These are phyloP conservation scores for Brasenia schreberi DNA, from an alignment of 164 flowering plant genomes.

Conservation along the genomic window DNA sequence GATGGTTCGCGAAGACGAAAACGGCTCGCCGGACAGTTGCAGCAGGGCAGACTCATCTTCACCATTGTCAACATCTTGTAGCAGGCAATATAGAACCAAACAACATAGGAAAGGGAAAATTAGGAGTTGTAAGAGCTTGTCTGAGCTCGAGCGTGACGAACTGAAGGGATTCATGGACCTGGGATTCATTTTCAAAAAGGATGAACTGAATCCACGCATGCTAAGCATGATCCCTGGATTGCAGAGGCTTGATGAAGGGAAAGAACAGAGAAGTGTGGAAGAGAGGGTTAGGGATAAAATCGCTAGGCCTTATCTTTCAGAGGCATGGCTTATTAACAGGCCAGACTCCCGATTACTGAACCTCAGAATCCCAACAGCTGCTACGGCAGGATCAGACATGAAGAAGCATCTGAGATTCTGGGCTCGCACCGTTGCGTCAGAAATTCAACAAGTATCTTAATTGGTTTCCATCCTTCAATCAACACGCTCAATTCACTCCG, in stretches of 20 bases:
- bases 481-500: background rate
- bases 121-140: constrained; percentile 32
- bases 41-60: background rate
- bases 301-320: constrained; percentile 54
- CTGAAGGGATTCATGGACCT: constrained; percentile 64
- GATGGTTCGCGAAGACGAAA: background rate
- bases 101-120: constrained; percentile 11
- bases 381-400: constrained; percentile 27
- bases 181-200: constrained; percentile 48
- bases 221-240: constrained; percentile 47
- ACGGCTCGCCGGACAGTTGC: background rate
- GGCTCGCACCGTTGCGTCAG: constrained; percentile 52
- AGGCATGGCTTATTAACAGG: constrained; percentile 50
- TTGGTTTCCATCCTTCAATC: background rate
- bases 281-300: constrained; percentile 3
- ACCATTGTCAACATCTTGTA: constrained; percentile 20
- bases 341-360: constrained; percentile 45
- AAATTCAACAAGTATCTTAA: constrained; percentile 17
- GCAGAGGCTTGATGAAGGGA: constrained; percentile 17
- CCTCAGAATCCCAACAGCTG: constrained; percentile 21
- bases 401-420: constrained; percentile 49
- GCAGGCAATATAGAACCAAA: constrained; percentile 1
- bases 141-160: constrained; percentile 61
- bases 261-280: background rate
- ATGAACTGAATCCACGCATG: constrained; percentile 27